Base-by-base conservation (phyloP, 192 early-diverging fungal species). In the Dispira simplex region DNA sequence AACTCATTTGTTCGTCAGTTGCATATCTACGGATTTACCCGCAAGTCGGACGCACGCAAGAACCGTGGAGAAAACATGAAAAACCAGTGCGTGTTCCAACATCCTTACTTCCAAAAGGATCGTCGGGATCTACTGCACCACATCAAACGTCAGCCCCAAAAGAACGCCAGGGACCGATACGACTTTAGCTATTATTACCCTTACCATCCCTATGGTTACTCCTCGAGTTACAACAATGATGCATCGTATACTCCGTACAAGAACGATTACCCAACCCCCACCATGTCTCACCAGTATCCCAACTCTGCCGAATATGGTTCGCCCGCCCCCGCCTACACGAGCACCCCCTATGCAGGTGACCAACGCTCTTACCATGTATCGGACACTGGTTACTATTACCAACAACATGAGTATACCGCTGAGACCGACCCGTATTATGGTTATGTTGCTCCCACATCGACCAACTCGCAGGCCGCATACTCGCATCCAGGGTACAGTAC, bases 51-150 rank as follows among this genome's bases (percentile, higher is more conserved):
- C n/a, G 59, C 59, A 20, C 59, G 59, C 59, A 62, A 62, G 43
- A 62, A 62, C 43, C 59, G 59, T 20, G 44, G 44, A 0, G 44
- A 46, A 10, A 45, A 44, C 8, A 45, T 44, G 59, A 62, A 62
- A 11, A 44, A 45, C 14, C 44, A 44, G 44, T 77, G 76, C 68
- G 69, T 68, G 70, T 77, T 77, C 65, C 72, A 73, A 63, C 76
- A 77, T 66, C 63, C 59, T 45, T 66, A 44, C 46, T 77, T 77
- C 63, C 70, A 64, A 12, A 66, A 69, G 48, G 72, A 60, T 59
- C 62, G 74, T 68, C 70, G 68, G 11, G 66, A 65, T 48, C 53
- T 67, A 47, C 67, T 77, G 62, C 73, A 67, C 47, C 65, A 63
- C 23, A 73, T 77, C 63, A 72, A 70, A 67, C 66, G 76, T 32